Evolutionary conservation across 1,284 basidiomycete genomes (phyloP).

Genomic region (Sporisorium exsertum): DNA sequence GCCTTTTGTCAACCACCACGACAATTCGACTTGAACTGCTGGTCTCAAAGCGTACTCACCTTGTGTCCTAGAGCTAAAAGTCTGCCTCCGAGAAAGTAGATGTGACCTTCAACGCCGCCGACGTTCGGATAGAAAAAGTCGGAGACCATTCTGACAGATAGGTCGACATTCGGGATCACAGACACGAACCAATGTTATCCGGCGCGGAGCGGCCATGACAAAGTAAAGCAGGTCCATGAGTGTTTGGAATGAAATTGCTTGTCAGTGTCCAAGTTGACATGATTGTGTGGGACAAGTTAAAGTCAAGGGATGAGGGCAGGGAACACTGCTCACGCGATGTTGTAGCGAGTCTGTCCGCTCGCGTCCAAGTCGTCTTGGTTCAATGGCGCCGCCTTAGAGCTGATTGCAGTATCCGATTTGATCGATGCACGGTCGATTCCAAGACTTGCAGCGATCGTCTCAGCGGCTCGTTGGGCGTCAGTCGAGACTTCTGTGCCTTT

Average conservation of each 20-base stretch:
- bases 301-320: background rate
- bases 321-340: constrained; percentile 49
- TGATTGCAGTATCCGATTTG: background rate
- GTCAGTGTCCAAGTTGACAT: constrained; percentile 10
- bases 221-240: background rate
- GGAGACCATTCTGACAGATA: constrained; percentile 81
- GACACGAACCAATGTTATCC: background rate
- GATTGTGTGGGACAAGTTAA: background rate
- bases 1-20: background rate
- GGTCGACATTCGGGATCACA: background rate
- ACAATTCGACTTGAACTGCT: background rate
- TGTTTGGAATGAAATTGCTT: constrained; percentile 2
- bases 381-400: background rate
- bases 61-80: constrained; percentile 87
- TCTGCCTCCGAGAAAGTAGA: constrained; percentile 76
- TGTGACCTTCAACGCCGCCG: constrained; percentile 96
- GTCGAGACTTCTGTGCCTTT: background rate
- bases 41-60: constrained; percentile 71
- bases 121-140: constrained; percentile 97
- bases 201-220: background rate
- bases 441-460: constrained; percentile 19
- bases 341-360: constrained; percentile 36
- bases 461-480: constrained; percentile 1
- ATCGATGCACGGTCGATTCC: constrained; percentile 22
- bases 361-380: constrained; percentile 1